Conservation (phyloP, 2,329 filamentous ascomycete species). For the Pyrenochaeta sp. region DNA sequence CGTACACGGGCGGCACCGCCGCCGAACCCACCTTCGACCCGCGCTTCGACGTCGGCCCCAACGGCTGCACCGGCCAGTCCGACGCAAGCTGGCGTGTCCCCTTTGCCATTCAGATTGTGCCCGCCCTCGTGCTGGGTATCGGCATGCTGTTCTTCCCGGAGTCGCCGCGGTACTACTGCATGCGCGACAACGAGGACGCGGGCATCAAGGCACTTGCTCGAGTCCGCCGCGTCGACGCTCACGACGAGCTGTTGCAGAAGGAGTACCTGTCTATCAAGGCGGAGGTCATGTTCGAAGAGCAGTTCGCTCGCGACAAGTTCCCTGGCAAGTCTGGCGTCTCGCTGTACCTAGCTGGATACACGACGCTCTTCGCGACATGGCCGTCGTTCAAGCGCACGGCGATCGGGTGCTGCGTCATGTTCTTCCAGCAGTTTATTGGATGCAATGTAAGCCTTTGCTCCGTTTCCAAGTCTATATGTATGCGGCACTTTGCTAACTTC, state of each 20-base stretch:
- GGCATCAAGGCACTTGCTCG: constrained; percentile 56
- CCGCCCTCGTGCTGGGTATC: constrained; percentile 74
- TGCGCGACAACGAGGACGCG: constrained; percentile 51
- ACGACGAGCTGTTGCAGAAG: constrained; percentile 65
- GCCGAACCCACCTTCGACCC: constrained; percentile 49
- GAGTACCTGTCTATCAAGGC: constrained; percentile 63
- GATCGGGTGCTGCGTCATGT: constrained; percentile 42
- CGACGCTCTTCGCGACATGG: constrained; percentile 56
- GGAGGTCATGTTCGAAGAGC: constrained; percentile 65
- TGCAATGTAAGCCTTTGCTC: no score
- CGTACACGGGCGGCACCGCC: constrained; percentile 55
- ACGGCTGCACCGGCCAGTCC: constrained; percentile 46
- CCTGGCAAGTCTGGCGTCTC: constrained; percentile 52
- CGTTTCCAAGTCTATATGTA: no score
- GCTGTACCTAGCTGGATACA: constrained; percentile 64
- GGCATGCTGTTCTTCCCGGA: constrained; percentile 58
- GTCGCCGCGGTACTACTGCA: constrained; percentile 36
- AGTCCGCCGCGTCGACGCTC: constrained; percentile 52
- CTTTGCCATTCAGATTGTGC: constrained; percentile 79
- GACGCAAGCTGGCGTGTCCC: constrained; percentile 66
- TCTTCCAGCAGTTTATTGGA: constrained; percentile 69
- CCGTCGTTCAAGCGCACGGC: constrained; percentile 51
- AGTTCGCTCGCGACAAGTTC: constrained; percentile 42
- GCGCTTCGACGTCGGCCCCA: constrained; percentile 22
- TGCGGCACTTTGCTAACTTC: no score